Conservation (phyloP, 139 green algal species). For the Ostreobium quekettii region DNA sequence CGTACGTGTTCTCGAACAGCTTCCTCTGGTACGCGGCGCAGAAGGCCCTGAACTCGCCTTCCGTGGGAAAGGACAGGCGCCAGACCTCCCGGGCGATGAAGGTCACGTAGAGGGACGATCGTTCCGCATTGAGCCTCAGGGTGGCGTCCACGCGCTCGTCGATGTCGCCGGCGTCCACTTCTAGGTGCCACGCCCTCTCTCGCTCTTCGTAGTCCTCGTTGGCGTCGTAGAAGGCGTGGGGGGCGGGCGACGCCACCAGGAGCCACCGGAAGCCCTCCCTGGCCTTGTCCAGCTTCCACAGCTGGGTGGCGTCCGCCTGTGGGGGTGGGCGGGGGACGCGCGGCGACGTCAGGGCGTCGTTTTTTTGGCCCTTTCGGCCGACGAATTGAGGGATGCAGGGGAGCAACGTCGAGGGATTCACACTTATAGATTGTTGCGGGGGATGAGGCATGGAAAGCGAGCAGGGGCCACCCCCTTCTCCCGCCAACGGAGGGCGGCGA, state of each 20-base stretch:
- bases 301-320: too few relatives aligned
- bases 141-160: constrained; percentile 36
- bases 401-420: too few relatives aligned
- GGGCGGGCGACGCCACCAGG: constrained; percentile 32
- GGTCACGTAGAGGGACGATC: constrained; percentile 36
- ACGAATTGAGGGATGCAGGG: too few relatives aligned
- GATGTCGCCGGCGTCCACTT: constrained; percentile 38
- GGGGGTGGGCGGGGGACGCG: too few relatives aligned
- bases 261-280: too few relatives aligned
- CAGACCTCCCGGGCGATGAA: constrained; percentile 41
- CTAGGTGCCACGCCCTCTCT: constrained; percentile 16
- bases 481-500: too few relatives aligned
- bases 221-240: constrained; percentile 51
- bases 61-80: constrained; percentile 35
- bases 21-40: constrained; percentile 37
- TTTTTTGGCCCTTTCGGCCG: too few relatives aligned
- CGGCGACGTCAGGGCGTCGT: too few relatives aligned
- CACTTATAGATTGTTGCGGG: too few relatives aligned
- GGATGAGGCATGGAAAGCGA: too few relatives aligned
- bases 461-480: too few relatives aligned
- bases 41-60: constrained; percentile 29
- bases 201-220: constrained; percentile 47
- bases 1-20: constrained; percentile 81
- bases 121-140: constrained; percentile 34
- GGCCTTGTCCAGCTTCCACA: too few relatives aligned